Conservation (phyloP, 768 basidiomycete species). For the Leucogyrophana mollusca region DNA sequence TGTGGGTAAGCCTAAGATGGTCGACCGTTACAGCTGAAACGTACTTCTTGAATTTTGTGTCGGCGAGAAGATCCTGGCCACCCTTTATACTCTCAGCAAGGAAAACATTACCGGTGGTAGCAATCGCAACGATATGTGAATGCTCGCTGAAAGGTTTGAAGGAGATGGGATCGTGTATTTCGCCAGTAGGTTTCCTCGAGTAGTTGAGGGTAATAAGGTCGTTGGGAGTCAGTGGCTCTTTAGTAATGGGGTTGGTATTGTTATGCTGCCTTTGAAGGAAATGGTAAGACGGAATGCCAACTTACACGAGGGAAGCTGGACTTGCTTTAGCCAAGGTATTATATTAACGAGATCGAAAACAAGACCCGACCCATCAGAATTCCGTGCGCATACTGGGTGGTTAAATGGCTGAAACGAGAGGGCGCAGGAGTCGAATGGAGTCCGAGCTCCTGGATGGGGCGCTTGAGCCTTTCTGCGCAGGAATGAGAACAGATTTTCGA, state of each 20-base stretch:
- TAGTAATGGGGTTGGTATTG: conserved; percentile 76
- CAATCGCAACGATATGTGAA: conserved; percentile 90
- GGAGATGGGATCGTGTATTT: conserved; percentile 93
- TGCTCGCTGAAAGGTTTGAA: conserved; percentile 98
- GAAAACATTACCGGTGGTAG: conserved; percentile 90
- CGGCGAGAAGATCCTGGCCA: conserved; percentile 82
- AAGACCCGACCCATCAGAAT: conserved; percentile 72
- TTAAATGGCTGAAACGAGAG: conserved; percentile 88
- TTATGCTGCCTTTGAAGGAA: conserved; percentile 65
- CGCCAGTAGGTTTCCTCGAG: conserved; percentile 79
- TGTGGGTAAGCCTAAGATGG: conserved; percentile 1
- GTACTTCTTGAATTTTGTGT: conserved; percentile 83
- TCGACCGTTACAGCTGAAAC: conserved; percentile 9
- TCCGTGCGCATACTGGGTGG: conserved; percentile 86
- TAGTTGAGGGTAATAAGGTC: conserved; percentile 82
- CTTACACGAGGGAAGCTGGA: conserved; percentile 10
- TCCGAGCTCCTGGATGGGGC: conserved; percentile 59
- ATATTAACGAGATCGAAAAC: conserved; percentile 93
- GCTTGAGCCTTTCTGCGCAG: conserved; percentile 61
- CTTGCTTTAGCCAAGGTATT: conserved; percentile 91
- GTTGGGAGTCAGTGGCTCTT: conserved; percentile 64
- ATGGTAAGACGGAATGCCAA: conserved; percentile 9
- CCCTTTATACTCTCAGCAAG: conserved; percentile 88
- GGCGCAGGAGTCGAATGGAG: conserved; percentile 90
- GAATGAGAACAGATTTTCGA: conserved; percentile 11